Percentiles rank a stretch among this genome's conserved stretches.
phyloP scores from a whole-genome alignment of 2,329 filamentous ascomycete genomes.

The Ilyonectria destructans region DNA sequence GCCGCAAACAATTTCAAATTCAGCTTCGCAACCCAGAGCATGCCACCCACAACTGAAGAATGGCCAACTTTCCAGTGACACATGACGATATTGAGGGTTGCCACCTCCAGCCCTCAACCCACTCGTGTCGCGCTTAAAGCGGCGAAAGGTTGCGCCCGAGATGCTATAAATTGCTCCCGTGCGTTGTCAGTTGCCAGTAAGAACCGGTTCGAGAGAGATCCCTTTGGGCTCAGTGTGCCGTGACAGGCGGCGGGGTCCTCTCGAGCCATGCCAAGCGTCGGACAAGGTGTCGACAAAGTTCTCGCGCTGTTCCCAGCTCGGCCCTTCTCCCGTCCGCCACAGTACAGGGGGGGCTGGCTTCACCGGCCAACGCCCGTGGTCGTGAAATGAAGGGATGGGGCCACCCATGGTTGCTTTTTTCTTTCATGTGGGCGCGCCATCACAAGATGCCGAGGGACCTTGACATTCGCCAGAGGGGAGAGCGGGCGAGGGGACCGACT shows the following conservation, averaged over 20 bases:
- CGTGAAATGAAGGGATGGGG: slow-evolving; percentile 32
- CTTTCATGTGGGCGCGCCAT: slow-evolving; percentile 39
- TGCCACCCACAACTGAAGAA: not conserved
- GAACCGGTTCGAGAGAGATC: slow-evolving; percentile 24
- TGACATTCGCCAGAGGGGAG: slow-evolving; percentile 23
- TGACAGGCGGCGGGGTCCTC: not conserved
- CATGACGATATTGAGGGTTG: slow-evolving; percentile 18
- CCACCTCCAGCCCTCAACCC: slow-evolving; percentile 10
- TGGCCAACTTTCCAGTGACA: slow-evolving; percentile 1
- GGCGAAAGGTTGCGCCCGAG: slow-evolving; percentile 25
- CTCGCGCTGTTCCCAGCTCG: slow-evolving; percentile 30
- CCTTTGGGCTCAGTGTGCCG: slow-evolving; percentile 9
- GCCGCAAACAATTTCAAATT: too few relatives aligned
- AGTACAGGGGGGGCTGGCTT: slow-evolving; percentile 30
- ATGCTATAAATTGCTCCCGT: slow-evolving; percentile 31
- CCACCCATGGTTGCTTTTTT: not conserved
- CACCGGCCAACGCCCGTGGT: slow-evolving; percentile 42
- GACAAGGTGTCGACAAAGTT: slow-evolving; percentile 25
- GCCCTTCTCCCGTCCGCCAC: slow-evolving; percentile 34
- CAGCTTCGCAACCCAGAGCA: not conserved
- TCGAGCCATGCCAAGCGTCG: slow-evolving; percentile 32
- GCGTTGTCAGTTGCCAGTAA: slow-evolving; percentile 33
- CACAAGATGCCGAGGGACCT: slow-evolving; percentile 51
- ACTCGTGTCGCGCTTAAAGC: slow-evolving; percentile 23
- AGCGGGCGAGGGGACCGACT: slow-evolving; percentile 19